Base-by-base conservation (phyloP, 2,329 filamentous ascomycete species). In the Harringtonia aguacate region DNA sequence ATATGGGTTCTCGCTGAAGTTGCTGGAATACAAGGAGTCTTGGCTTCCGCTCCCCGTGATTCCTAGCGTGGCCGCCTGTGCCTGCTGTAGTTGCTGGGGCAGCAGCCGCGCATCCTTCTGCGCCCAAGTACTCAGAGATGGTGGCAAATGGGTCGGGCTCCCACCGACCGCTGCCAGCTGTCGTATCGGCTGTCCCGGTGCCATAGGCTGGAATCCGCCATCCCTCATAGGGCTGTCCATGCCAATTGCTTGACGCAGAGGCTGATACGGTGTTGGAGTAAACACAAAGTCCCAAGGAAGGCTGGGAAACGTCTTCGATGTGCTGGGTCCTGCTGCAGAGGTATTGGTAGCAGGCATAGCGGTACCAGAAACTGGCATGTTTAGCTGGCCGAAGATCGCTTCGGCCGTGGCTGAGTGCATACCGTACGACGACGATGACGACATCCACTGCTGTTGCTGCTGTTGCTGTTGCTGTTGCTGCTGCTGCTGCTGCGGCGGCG, bases 331-430 rank as follows among this genome's bases (percentile, higher is more conserved):
- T 8, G 22, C 20, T 4, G 24, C 21, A 7, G 27, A 13, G 4
- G 36, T 17, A n/a, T n/a, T 15, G 2, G 38, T 22, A 15, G 31
- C 18, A 30, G n/a, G 3, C 14, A 64, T 61, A 39, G 57, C 54
- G 46, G 58, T 52, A 27, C 57, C 46, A 3, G 59, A 57, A 46
- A 58, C 62, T 36, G 56, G 60, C 8, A 62, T 54, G 14, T 55
- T 58, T 35, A 66, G 52, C 35, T 39, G 63, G 58, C 62, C 68
- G 49, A 75, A 73, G 3, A 73, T 51, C 17, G 73, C 71, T 39
- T 72, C 68, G 22, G 72, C 68, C 8, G 68, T 72, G 3, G 61
- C 55, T 10, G 68, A 70, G 52, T 72, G 66, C 72, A 77, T 75
- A 15, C 70, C 74, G 48, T 76, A 77, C 2, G 69, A 75, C 4